Conservation (phyloP, 2,329 filamentous ascomycete species). For the Onygenales sp. region DNA sequence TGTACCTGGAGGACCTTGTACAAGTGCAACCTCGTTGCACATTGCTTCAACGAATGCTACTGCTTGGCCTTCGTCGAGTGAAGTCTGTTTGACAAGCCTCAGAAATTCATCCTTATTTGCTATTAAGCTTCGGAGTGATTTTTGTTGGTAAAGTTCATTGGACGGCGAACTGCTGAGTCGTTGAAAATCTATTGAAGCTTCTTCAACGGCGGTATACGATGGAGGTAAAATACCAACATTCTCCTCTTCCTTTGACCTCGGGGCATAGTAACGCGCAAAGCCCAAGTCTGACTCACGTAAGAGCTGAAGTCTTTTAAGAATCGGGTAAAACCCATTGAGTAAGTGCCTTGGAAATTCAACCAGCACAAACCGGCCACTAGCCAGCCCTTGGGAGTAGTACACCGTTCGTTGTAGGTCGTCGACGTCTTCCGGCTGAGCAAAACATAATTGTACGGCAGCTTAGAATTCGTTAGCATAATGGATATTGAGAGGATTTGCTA, state of each 20-base stretch:
- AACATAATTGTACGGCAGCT: constrained; percentile 12
- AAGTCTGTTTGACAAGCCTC: constrained; percentile 9
- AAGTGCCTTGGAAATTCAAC: constrained; percentile 15
- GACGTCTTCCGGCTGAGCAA: constrained; percentile 13
- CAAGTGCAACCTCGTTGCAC: constrained; percentile 14
- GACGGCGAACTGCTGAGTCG: neutral
- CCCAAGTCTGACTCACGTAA: constrained; percentile 8
- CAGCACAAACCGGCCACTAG: constrained; percentile 11
- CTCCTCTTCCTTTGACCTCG: constrained; percentile 2
- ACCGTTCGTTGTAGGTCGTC: constrained; percentile 14
- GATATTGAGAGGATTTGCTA: neutral
- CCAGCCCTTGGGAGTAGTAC: constrained; percentile 8
- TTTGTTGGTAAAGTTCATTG: neutral
- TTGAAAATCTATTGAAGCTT: neutral
- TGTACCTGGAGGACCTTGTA: constrained; percentile 22
- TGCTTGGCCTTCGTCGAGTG: constrained; percentile 16
- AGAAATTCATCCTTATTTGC: constrained; percentile 5
- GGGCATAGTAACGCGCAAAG: constrained; percentile 15
- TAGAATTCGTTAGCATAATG: neutral
- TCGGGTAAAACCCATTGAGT: constrained; percentile 12
- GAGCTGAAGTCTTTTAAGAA: constrained; percentile 12
- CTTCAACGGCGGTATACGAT: constrained; percentile 1
- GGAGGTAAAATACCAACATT: constrained; percentile 6
- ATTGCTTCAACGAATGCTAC: constrained; percentile 14
- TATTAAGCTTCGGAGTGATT: neutral